phyloP scores from a whole-genome alignment of 192 early-diverging fungal genomes.

The Diversispora eburnea region DNA sequence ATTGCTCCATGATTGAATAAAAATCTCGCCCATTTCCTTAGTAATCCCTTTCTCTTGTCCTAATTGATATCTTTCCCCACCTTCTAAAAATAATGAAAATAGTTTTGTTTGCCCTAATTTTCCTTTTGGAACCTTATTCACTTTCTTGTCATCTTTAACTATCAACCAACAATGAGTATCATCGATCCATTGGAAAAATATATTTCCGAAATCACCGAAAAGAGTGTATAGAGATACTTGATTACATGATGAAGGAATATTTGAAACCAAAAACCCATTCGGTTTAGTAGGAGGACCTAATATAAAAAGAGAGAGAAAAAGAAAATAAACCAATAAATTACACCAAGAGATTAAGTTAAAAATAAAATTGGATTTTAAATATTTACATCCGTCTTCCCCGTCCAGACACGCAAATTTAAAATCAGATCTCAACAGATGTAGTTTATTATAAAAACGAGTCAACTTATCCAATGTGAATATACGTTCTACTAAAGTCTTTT shows the following conservation, averaged over 20 bases:
- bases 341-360: no score
- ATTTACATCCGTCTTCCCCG: conserved; percentile 42
- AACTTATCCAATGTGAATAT: conserved; percentile 21
- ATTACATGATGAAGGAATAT: conserved; percentile 7
- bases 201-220: conserved; percentile 20
- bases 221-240: conserved; percentile 7
- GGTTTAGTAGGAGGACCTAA: conserved; percentile 11
- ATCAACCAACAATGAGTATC: conserved; percentile 29
- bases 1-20: conserved; percentile 7
- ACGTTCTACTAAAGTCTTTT: not conserved
- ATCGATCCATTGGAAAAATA: conserved; percentile 26
- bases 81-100: conserved; percentile 14
- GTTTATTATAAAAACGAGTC: conserved; percentile 49
- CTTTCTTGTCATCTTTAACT: conserved; percentile 25
- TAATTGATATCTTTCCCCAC: conserved; percentile 7
- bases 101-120: conserved; percentile 10
- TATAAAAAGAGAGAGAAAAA: not conserved
- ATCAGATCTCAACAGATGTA: conserved; percentile 68
- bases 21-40: conserved; percentile 6
- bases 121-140: not conserved
- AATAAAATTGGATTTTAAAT: not conserved
- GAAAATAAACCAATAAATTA: not conserved
- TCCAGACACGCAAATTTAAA: conserved; percentile 54
- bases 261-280: conserved; percentile 27
- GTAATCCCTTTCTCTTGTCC: conserved; percentile 15